phyloP scores from a whole-genome alignment of 768 basidiomycete genomes.

The Phylloporus scabripes region DNA sequence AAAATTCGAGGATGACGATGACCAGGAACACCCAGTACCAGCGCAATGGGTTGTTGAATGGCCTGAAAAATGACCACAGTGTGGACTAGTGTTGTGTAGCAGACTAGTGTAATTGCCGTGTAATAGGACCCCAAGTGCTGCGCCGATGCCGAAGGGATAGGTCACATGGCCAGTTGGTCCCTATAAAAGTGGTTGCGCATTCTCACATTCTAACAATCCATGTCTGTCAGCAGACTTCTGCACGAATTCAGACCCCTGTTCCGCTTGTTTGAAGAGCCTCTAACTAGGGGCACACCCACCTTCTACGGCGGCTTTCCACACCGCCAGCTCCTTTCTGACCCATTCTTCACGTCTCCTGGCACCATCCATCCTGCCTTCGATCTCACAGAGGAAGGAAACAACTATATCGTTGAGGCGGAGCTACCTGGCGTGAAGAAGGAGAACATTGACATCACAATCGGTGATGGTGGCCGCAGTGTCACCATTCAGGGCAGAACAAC shows the following conservation, averaged over 20 bases:
- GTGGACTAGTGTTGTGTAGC: neutral
- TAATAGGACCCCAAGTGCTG: conserved; percentile 14
- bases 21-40: conserved; percentile 71
- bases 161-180: conserved; percentile 11
- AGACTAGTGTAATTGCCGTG: neutral
- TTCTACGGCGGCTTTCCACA: conserved; percentile 23
- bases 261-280: conserved; percentile 70
- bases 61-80: conserved; percentile 39
- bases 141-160: conserved; percentile 12
- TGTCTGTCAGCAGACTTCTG: conserved; percentile 65
- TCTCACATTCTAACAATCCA: conserved; percentile 19
- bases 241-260: conserved; percentile 72
- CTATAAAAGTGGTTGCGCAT: conserved; percentile 7
- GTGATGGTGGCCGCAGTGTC: conserved; percentile 62
- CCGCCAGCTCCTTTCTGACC: conserved; percentile 44
- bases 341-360: conserved; percentile 37
- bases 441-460: conserved; percentile 63
- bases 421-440: conserved; percentile 77
- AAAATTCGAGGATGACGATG: conserved; percentile 86
- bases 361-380: conserved; percentile 56
- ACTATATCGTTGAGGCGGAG: conserved; percentile 70
- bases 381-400: conserved; percentile 56
- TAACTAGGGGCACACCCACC: conserved; percentile 34
- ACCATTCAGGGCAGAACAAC: conserved; percentile 64
- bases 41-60: conserved; percentile 81